These are phyloP conservation scores for Globisporangium solare DNA, from an alignment of 352 stramenopile species.

Conservation along the genomic window DNA sequence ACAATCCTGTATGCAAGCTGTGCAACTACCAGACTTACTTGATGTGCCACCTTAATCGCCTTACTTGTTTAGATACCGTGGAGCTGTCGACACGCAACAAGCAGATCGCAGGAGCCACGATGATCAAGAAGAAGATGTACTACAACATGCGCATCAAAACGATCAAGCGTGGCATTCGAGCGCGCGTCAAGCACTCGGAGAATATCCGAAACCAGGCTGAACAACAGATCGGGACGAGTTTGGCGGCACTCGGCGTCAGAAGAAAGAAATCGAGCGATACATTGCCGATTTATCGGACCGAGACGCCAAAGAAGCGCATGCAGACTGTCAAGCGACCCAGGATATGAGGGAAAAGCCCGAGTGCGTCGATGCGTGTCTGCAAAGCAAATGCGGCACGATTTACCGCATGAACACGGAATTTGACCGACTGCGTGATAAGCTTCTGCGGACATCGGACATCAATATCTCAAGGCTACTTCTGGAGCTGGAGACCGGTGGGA, in stretches of 20 bases:
- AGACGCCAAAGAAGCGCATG: conserved; percentile 1
- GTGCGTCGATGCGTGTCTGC: conserved; percentile 32
- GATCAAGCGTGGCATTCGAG: conserved; percentile 79
- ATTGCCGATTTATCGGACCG: conserved; percentile 14
- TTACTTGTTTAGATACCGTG: conserved; percentile 68
- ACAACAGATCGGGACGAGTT: conserved; percentile 45
- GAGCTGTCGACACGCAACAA: conserved; percentile 79
- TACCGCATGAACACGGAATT: conserved; percentile 64
- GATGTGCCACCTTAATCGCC: conserved; percentile 77
- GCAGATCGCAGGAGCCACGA: conserved; percentile 85
- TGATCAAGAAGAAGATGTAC: conserved; percentile 95
- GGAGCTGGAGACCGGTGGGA: conserved; percentile 89
- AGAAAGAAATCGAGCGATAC: conserved; percentile 67
- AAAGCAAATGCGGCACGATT: conserved; percentile 31
- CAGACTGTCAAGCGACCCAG: conserved; percentile 9
- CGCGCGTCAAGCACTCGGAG: conserved; percentile 43
- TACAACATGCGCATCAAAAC: conserved; percentile 93
- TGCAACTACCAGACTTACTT: conserved; percentile 93
- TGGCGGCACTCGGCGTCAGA: conserved; percentile 36
- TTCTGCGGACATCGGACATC: conserved; percentile 60
- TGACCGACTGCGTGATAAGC: conserved; percentile 30
- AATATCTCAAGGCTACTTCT: conserved; percentile 80
- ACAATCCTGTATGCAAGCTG: conserved; percentile 88
- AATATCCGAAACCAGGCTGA: conserved; percentile 37
- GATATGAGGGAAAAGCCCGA: conserved; percentile 38